Base-by-base conservation (phyloP, 2,329 filamentous ascomycete species). In the Waltergamsia citrina region DNA sequence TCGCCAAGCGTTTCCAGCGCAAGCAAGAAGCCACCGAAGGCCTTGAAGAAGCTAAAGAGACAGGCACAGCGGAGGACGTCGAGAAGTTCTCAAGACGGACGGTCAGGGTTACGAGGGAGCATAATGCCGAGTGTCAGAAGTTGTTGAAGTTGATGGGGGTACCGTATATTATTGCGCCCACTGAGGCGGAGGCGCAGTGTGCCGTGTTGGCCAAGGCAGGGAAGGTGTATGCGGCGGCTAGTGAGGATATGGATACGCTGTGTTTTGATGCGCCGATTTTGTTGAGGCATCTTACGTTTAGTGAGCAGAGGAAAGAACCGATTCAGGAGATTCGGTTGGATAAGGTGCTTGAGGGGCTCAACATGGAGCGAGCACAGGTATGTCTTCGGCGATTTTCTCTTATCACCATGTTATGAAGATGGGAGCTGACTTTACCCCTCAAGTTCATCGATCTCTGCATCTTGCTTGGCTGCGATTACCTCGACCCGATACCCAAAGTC, bases 371-470 rank as follows among this genome's bases (percentile, higher is more conserved):
- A 43, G 74, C 81, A 37, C 85, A 93, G 73, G 85, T 86, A 65
- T 34, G 56, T 46, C 6, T n/a, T 18, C 9, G 18, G 25, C 27
- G 11, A 14, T 25, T 23, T 15, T 20, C 23, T 32, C 17, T 31
- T n/a, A 25, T 32, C 26, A 29, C 29, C 11, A 20, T 15, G 8
- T 3, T 35, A n/a, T n/a, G n/a, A n/a, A n/a, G n/a, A n/a, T n/a
- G n/a, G n/a, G n/a, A n/a, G n/a, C n/a, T n/a, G n/a, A n/a, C n/a
- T n/a, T 24, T 24, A n/a, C 18, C n/a, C 28, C 11, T 6, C 8
- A 50, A 95, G 81, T 98, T 98, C 56, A 87, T 98, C 50, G 92
- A 98, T 57, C 78, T 98, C 33, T 98, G 92, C 53, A 98, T 98
- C 49, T 74, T 98, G 9, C 82, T 98, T 29, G 92, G 92, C 47